These are phyloP conservation scores for Phylloporus sp. DNA, from an alignment of 768 basidiomycete genomes.

Conservation along the genomic window DNA sequence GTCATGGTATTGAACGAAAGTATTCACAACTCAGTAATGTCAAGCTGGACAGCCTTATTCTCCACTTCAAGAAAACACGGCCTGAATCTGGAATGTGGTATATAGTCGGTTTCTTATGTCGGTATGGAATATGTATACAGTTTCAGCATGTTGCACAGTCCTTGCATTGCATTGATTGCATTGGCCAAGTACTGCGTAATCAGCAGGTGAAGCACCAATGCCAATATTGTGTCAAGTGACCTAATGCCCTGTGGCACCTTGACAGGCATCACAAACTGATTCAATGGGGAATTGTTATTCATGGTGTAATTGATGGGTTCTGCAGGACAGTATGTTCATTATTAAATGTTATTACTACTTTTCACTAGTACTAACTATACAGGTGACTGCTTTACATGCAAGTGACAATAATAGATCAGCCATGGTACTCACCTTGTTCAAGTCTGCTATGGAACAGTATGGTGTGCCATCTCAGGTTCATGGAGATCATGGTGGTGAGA, in stretches of 20 bases:
- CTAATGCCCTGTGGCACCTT: neutral
- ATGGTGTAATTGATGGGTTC: neutral
- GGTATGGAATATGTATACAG: slow-evolving; percentile 24
- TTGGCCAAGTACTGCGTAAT: slow-evolving; percentile 3
- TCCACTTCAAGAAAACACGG: slow-evolving; percentile 7
- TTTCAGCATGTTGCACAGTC: slow-evolving; percentile 21
- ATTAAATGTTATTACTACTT: too few relatives aligned
- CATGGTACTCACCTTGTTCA: neutral
- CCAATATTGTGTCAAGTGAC: slow-evolving; percentile 3
- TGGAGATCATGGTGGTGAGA: slow-evolving; percentile 31
- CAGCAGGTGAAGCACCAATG: neutral
- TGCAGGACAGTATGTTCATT: slow-evolving; percentile 4
- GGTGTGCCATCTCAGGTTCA: slow-evolving; percentile 23
- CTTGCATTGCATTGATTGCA: slow-evolving; percentile 12
- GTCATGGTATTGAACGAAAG: slow-evolving; percentile 1
- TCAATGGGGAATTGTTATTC: neutral
- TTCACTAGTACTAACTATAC: too few relatives aligned
- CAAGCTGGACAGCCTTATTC: slow-evolving; percentile 7
- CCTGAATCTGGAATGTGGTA: slow-evolving; percentile 29
- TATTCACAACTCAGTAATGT: slow-evolving; percentile 6
- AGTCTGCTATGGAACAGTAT: neutral
- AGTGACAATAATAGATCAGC: neutral
- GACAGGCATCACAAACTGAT: slow-evolving; percentile 25
- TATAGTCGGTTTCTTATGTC: slow-evolving; percentile 27
- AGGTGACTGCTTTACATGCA: neutral